Evolutionary conservation across 108 stramenopile species (phyloP), one percentile per base, ranked within the genome.

Genomic region (Fistulifera pelliculosa): DNA sequence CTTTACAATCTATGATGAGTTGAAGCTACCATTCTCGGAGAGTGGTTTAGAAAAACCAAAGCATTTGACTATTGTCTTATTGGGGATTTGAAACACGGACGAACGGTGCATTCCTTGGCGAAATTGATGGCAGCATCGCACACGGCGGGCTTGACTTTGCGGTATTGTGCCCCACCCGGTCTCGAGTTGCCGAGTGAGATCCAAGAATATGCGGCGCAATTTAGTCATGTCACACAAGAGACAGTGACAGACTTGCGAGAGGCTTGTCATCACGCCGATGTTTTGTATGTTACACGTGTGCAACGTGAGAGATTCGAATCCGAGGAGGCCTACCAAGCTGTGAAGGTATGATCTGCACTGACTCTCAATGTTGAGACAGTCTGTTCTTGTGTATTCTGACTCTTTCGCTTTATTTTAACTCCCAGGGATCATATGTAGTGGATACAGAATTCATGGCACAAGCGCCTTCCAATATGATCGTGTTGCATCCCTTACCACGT

Each of bases 71-170:
- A 69, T 95, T 14, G 79, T 89, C n/a, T 47, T 97, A 49, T 58
- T 92, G 21, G 94, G 2, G 97, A 98, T 70, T 75, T 98, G 35
- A 96, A 95, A 68, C 87, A 94, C 59, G 98, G 98, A 16, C 76
- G 98, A 31, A 99, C 98, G 8, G 95, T 95, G 21, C 98, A 96
- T 65, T 90, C 87, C 31, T 72, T 99, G 47, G 87, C 95, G 35
- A 78, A 77, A 64, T 64, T 99, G 41, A 68, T 99, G 25, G 75
- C 88, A 6, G 65, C 67, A 26, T 85, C 76, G 50, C 53, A 58
- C 13, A 55, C 40, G 17, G 49, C 58, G 31, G 60, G 64, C 27
- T 57, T 94, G 40, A 69, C 70, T 35, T 62, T 97, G 47, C 62
- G 81, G 24, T 99, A 92, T 57, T 89, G 94, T 54, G 63, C 93